phyloP scores from a whole-genome alignment of 1,284 basidiomycete genomes.

The Neonothopanus nambi region DNA sequence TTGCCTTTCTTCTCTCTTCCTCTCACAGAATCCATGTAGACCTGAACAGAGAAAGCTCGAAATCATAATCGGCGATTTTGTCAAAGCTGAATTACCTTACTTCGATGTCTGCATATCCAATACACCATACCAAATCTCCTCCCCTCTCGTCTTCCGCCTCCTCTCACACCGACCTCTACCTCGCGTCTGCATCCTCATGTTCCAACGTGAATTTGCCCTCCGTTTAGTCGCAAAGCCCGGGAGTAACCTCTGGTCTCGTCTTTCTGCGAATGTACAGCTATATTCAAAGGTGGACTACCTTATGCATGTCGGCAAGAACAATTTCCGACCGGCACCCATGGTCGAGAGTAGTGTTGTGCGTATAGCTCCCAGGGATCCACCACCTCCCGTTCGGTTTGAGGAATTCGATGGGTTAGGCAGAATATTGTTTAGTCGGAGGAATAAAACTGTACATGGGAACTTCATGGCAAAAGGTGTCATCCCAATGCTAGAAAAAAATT shows the following conservation, averaged over 20 bases:
- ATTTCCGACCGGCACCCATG: slow-evolving; percentile 94
- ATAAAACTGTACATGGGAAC: slow-evolving; percentile 89
- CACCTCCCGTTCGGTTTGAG: slow-evolving; percentile 93
- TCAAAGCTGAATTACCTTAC: slow-evolving; percentile 95
- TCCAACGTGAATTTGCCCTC: slow-evolving; percentile 97
- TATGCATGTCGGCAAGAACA: slow-evolving; percentile 95
- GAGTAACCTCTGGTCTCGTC: slow-evolving; percentile 88
- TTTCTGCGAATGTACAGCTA: slow-evolving; percentile 96
- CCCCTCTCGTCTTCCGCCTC: slow-evolving; percentile 94
- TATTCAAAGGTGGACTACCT: slow-evolving; percentile 95
- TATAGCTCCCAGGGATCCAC: slow-evolving; percentile 91
- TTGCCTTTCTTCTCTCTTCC: slow-evolving; percentile 6
- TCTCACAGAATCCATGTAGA: slow-evolving; percentile 42
- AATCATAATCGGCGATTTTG: slow-evolving; percentile 95
- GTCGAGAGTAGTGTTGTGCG: slow-evolving; percentile 94
- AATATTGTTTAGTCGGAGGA: slow-evolving; percentile 88
- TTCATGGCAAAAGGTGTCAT: slow-evolving; percentile 93
- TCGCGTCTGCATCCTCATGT: slow-evolving; percentile 97
- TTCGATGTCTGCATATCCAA: slow-evolving; percentile 99
- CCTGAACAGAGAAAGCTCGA: slow-evolving; percentile 95
- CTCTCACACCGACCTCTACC: slow-evolving; percentile 95
- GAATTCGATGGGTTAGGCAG: slow-evolving; percentile 91
- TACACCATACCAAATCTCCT: slow-evolving; percentile 99
- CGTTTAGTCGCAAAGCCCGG: slow-evolving; percentile 89
- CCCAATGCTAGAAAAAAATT: slow-evolving; percentile 93